Evolutionary conservation across 352 stramenopile genomes (phyloP).

Genomic region (Pythium dissimile): DNA sequence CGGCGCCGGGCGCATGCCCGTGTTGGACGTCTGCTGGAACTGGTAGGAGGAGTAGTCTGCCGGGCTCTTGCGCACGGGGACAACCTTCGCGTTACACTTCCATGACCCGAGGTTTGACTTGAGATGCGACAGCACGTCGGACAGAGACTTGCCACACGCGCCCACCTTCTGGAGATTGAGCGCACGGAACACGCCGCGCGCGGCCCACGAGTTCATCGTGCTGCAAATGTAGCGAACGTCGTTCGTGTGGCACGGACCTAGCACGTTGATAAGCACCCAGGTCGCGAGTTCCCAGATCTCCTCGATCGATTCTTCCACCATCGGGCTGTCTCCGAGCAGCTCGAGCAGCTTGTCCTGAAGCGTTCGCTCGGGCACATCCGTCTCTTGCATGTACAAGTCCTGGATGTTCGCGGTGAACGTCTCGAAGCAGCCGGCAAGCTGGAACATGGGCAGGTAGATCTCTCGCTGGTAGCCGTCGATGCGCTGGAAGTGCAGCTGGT

Average conservation of each 20-base stretch:
- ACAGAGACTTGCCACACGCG: conserved; percentile 58
- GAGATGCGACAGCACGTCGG: conserved; percentile 66
- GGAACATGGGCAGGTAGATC: conserved; percentile 98
- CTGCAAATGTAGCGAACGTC: conserved; percentile 92
- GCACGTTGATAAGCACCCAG: conserved; percentile 93
- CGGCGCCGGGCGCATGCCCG: conserved; percentile 30
- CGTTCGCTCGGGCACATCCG: conserved; percentile 58
- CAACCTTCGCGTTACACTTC: conserved; percentile 80
- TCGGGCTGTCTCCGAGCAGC: conserved; percentile 67
- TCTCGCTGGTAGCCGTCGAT: conserved; percentile 95
- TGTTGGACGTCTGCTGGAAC: conserved; percentile 44
- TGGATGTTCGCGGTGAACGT: conserved; percentile 76
- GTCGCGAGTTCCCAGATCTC: conserved; percentile 97
- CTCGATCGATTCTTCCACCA: conserved; percentile 91
- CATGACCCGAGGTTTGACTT: conserved; percentile 52
- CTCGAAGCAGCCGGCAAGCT: conserved; percentile 96
- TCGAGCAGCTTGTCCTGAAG: conserved; percentile 84
- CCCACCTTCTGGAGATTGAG: conserved; percentile 72
- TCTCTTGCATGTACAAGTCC: conserved; percentile 66
- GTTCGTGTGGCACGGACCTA: conserved; percentile 93
- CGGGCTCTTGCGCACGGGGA: conserved; percentile 78
- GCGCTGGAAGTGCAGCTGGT: conserved; percentile 94
- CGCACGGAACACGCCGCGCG: conserved; percentile 73
- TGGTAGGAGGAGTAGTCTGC: conserved; percentile 84
- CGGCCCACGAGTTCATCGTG: conserved; percentile 76